Evolutionary conservation across 371 early-diverging fungal species (phyloP).

Genomic region (Rhizopus sp.): DNA sequence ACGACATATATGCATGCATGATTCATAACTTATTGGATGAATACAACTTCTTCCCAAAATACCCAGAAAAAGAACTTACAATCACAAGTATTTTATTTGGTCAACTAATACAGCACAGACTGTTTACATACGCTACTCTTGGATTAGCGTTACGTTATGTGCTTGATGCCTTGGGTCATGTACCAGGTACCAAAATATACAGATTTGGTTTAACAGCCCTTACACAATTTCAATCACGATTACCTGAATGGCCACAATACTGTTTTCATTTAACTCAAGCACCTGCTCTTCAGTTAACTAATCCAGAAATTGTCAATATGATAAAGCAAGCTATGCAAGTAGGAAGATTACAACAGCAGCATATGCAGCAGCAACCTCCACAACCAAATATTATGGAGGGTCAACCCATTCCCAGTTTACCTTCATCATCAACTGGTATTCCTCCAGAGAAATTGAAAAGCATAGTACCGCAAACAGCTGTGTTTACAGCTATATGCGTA

Average conservation of each 20-base stretch:
- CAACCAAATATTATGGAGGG: slow-evolving; percentile 6
- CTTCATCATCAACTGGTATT: slow-evolving; percentile 20
- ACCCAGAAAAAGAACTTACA: slow-evolving; percentile 91
- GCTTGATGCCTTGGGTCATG: slow-evolving; percentile 81
- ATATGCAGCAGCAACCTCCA: slow-evolving; percentile 13
- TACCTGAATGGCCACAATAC: slow-evolving; percentile 91
- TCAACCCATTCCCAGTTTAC: slow-evolving; percentile 10
- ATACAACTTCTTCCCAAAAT: slow-evolving; percentile 90
- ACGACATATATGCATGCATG: slow-evolving; percentile 81
- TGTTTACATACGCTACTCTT: slow-evolving; percentile 74
- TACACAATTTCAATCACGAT: slow-evolving; percentile 76
- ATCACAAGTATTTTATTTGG: slow-evolving; percentile 92
- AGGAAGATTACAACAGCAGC: slow-evolving; percentile 18
- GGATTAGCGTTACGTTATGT: slow-evolving; percentile 84
- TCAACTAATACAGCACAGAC: slow-evolving; percentile 79
- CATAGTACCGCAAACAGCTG: slow-evolving; percentile 38
- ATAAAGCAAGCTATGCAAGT: slow-evolving; percentile 45
- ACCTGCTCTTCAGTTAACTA: slow-evolving; percentile 71
- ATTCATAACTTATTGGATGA: slow-evolving; percentile 91
- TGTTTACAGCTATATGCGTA: slow-evolving; percentile 63
- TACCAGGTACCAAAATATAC: slow-evolving; percentile 82
- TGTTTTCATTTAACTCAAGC: slow-evolving; percentile 82
- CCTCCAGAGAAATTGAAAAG: slow-evolving; percentile 14
- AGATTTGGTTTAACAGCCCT: slow-evolving; percentile 90
- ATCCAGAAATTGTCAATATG: slow-evolving; percentile 74